Conservation (phyloP, 306 rosid species). For the Medicago arabica region DNA sequence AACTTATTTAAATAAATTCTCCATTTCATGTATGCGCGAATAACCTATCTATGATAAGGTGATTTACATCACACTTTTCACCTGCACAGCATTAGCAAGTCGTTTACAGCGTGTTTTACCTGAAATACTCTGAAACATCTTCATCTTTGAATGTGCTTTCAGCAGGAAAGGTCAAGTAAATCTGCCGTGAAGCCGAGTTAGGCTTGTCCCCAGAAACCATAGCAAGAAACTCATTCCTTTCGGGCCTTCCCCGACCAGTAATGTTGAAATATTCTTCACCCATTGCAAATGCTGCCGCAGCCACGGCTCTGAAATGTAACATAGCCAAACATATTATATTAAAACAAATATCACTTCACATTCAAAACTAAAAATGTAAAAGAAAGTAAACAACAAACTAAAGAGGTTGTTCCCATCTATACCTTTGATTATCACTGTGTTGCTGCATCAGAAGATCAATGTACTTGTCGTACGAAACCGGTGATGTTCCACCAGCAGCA, state of each 20-base stretch:
- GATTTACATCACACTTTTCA: conserved; percentile 23
- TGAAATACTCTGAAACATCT: conserved; percentile 94
- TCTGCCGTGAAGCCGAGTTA: conserved; percentile 91
- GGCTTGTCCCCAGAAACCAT: conserved; percentile 67
- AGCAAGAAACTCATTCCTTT: conserved; percentile 79
- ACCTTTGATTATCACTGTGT: conserved; percentile 73
- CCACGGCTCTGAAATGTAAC: conserved; percentile 62
- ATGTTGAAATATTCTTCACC: conserved; percentile 76
- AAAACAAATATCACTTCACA: conserved; percentile 20
- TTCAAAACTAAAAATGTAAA: neutral
- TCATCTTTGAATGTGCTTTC: conserved; percentile 97
- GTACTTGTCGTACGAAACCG: conserved; percentile 71
- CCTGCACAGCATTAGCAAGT: conserved; percentile 26
- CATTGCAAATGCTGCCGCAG: conserved; percentile 58
- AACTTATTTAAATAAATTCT: conserved; percentile 16
- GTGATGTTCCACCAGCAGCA: conserved; percentile 64
- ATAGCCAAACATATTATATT: conserved; percentile 13
- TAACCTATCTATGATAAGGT: conserved; percentile 4
- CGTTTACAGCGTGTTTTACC: conserved; percentile 52
- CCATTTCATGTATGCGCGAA: neutral
- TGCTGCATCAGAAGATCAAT: conserved; percentile 76
- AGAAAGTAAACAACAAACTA: conserved; percentile 18
- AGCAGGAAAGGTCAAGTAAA: conserved; percentile 94
- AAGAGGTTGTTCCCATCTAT: neutral
- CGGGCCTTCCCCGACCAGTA: conserved; percentile 66